phyloP scores from a whole-genome alignment of 1,139 yeast genomes.

The Wickerhamiella pararugosa region DNA sequence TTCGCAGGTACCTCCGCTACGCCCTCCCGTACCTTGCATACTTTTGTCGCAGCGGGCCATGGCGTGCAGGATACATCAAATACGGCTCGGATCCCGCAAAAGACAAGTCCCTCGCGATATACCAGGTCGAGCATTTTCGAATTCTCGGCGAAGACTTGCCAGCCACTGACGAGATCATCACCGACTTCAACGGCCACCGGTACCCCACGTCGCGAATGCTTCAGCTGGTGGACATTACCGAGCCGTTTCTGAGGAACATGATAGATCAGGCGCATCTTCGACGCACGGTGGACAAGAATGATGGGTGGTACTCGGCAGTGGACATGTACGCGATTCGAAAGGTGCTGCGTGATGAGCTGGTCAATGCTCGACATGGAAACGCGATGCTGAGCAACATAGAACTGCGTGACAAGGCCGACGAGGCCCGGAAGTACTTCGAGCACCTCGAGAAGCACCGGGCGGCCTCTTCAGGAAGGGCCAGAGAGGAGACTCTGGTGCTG shows the following conservation, averaged over 20 bases:
- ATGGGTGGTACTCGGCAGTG: slow-evolving; percentile 66
- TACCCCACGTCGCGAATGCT: slow-evolving; percentile 57
- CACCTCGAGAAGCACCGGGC: neutral
- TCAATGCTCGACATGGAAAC: slow-evolving; percentile 10
- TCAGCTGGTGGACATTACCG: slow-evolving; percentile 71
- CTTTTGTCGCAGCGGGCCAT: slow-evolving; percentile 78
- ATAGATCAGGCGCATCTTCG: slow-evolving; percentile 24
- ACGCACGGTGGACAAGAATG: slow-evolving; percentile 23
- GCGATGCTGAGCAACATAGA: slow-evolving; percentile 12
- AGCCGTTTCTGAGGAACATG: slow-evolving; percentile 44
- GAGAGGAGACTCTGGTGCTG: neutral
- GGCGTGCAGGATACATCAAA: slow-evolving; percentile 77
- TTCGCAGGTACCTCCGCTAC: slow-evolving; percentile 39
- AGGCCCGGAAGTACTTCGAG: slow-evolving; percentile 2
- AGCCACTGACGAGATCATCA: slow-evolving; percentile 25
- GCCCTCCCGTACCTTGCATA: slow-evolving; percentile 78
- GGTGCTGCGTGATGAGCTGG: slow-evolving; percentile 49
- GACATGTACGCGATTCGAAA: slow-evolving; percentile 51
- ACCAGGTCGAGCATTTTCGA: slow-evolving; percentile 78
- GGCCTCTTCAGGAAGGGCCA: neutral
- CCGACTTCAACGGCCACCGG: slow-evolving; percentile 58
- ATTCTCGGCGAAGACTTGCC: slow-evolving; percentile 27
- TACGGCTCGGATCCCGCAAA: slow-evolving; percentile 67
- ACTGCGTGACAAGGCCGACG: slow-evolving; percentile 10
- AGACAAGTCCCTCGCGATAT: slow-evolving; percentile 40